Evolutionary conservation across 164 flowering plant genomes (phyloP).

Genomic region (Macadamia integrifolia): DNA sequence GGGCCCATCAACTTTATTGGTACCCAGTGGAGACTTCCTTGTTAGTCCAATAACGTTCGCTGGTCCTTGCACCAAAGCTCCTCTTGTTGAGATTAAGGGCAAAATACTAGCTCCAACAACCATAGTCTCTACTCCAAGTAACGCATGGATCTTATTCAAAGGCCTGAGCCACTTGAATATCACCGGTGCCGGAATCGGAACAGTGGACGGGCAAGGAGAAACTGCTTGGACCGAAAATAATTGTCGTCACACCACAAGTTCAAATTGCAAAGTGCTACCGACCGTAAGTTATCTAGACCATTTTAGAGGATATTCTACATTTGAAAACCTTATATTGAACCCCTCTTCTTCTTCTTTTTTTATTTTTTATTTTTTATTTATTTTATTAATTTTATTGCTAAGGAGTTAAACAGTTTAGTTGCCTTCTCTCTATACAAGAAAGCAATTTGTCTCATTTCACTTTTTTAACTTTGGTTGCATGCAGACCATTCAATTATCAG

Average conservation of each 20-base stretch:
- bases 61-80: slow-evolving; percentile 44
- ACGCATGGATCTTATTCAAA: slow-evolving; percentile 19
- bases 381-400: too few species aligned
- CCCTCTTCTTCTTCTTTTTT: too few species aligned
- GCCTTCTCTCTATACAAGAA: too few species aligned
- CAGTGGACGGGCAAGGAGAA: slow-evolving; percentile 43
- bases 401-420: too few species aligned
- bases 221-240: slow-evolving; percentile 25
- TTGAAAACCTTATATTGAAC: too few species aligned
- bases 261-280: slow-evolving; percentile 20
- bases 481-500: slow-evolving; percentile 30
- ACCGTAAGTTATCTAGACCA: slow-evolving; percentile 20
- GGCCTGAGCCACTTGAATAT: slow-evolving; percentile 8
- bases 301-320: too few species aligned
- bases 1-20: slow-evolving; percentile 30
- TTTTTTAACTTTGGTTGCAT: too few species aligned
- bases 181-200: slow-evolving; percentile 10
- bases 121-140: not conserved
- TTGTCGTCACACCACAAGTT: slow-evolving; percentile 4
- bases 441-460: too few species aligned
- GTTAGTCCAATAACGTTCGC: slow-evolving; percentile 23
- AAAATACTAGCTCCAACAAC: slow-evolving; percentile 17
- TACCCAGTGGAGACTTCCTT: slow-evolving; percentile 37
- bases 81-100: slow-evolving; percentile 26
- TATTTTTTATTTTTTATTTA: too few species aligned